Percentiles rank a stretch among this genome's conserved stretches.
Conservation (phyloP, 2,329 filamentous ascomycete genomes). For the Penicillium sp. region DNA sequence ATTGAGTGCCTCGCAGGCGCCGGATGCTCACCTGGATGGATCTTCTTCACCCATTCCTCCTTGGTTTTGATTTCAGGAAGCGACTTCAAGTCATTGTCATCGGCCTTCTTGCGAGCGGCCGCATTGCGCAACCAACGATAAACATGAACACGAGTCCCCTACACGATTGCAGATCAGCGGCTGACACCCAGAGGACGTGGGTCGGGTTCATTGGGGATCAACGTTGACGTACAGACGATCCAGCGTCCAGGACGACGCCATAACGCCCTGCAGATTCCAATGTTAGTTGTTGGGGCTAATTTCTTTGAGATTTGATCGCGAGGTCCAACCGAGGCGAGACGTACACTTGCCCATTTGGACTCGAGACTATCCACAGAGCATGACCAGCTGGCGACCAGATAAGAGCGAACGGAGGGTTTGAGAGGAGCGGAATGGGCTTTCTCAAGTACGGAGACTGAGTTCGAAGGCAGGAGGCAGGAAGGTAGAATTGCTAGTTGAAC, state of each 20-base stretch:
- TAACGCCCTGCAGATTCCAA: conserved; percentile 59
- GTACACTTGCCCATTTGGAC: conserved; percentile 48
- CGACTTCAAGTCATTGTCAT: conserved; percentile 61
- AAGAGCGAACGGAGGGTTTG: conserved; percentile 11
- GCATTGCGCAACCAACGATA: conserved; percentile 88
- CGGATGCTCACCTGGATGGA: conserved; percentile 70
- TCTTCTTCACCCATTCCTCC: conserved; percentile 89
- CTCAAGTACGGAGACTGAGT: neutral
- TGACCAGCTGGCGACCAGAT: conserved; percentile 25
- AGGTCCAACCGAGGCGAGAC: conserved; percentile 4
- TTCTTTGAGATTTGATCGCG: neutral
- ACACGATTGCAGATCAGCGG: conserved; percentile 6
- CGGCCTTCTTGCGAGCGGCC: conserved; percentile 64
- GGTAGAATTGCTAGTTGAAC: conserved; percentile 5
- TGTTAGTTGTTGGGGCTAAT: conserved; percentile 5
- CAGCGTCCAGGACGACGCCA: conserved; percentile 95
- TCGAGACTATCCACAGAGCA: conserved; percentile 31
- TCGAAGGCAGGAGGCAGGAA: neutral
- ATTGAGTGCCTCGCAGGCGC: neutral
- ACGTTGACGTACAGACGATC: conserved; percentile 68
- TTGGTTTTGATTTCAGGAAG: conserved; percentile 82
- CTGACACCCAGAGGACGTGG: conserved; percentile 1
- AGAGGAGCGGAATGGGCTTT: neutral
- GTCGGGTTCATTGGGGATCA: neutral
- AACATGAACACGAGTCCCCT: conserved; percentile 87